Conservation (phyloP, 192 early-diverging fungal species). For the Gryganskiella cystojenkinii region DNA sequence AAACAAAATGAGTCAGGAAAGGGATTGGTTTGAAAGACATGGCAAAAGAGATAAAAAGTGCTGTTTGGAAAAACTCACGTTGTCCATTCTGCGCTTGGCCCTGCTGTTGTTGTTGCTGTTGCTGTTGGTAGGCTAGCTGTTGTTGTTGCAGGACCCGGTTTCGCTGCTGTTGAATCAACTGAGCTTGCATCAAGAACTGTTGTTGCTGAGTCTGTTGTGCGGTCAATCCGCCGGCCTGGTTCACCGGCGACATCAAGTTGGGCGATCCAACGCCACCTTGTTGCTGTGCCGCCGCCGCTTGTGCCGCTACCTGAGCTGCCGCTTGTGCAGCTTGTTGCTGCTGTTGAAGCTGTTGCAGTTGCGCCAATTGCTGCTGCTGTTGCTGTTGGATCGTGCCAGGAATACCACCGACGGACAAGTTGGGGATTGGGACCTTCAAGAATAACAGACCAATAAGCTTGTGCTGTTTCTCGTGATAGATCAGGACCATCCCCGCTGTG, state of each 20-base stretch:
- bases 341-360: slow-evolving; percentile 15
- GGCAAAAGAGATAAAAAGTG: not conserved
- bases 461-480: slow-evolving; percentile 44
- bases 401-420: slow-evolving; percentile 3
- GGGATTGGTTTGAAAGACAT: not conserved
- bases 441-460: slow-evolving; percentile 44
- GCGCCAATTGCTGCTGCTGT: slow-evolving; percentile 16
- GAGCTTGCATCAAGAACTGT: slow-evolving; percentile 30
- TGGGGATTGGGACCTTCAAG: slow-evolving; percentile 43
- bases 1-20: not conserved
- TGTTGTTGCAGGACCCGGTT: slow-evolving; percentile 19
- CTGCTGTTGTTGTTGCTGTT: slow-evolving; percentile 24
- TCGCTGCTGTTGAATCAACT: slow-evolving; percentile 32
- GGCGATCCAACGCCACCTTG: slow-evolving; percentile 21
- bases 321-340: slow-evolving; percentile 14
- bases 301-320: not conserved
- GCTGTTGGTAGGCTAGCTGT: slow-evolving; percentile 23
- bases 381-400: slow-evolving; percentile 7
- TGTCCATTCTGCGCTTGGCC: slow-evolving; percentile 18
- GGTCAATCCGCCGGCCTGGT: slow-evolving; percentile 9
- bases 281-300: slow-evolving; percentile 5
- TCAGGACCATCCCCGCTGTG: slow-evolving; percentile 39
- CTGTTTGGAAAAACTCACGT: slow-evolving; percentile 6
- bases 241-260: slow-evolving; percentile 24
- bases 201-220: slow-evolving; percentile 32